These are phyloP conservation scores for Parastagonospora avenae DNA, from an alignment of 2,329 filamentous ascomycete species.

Conservation along the genomic window DNA sequence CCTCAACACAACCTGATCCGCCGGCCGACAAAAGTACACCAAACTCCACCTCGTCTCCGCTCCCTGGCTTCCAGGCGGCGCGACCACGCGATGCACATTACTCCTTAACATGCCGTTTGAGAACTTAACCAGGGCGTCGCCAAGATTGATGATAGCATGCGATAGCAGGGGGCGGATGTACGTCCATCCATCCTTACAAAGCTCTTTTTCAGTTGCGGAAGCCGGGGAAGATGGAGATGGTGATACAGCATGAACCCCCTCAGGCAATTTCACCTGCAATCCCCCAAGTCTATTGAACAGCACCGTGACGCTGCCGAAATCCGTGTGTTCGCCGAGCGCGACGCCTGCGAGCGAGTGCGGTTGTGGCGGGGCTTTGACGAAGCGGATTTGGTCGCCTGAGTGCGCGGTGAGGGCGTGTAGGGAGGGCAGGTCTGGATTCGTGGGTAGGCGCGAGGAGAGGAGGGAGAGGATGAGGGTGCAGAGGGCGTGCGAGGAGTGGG, in stretches of 20 bases:
- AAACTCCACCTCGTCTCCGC: slow-evolving; percentile 53
- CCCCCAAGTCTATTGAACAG: slow-evolving; percentile 63
- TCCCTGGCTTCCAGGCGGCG: slow-evolving; percentile 54
- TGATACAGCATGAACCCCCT: slow-evolving; percentile 18
- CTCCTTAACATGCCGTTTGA: slow-evolving; percentile 48
- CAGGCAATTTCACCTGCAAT: slow-evolving; percentile 57
- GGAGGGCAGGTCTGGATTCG: slow-evolving; percentile 33
- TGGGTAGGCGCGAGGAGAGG: slow-evolving; percentile 52
- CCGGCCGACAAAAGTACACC: slow-evolving; percentile 61
- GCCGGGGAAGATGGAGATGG: not conserved
- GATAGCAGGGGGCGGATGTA: slow-evolving; percentile 59
- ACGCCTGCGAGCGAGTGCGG: slow-evolving; percentile 49
- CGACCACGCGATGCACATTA: slow-evolving; percentile 57
- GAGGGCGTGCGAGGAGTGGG: slow-evolving; percentile 52
- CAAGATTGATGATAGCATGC: slow-evolving; percentile 56
- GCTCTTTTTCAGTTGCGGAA: slow-evolving; percentile 9
- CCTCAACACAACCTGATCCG: slow-evolving; percentile 33
- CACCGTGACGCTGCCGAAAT: slow-evolving; percentile 62
- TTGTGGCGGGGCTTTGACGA: slow-evolving; percentile 57
- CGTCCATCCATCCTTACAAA: slow-evolving; percentile 50
- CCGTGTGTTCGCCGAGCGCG: slow-evolving; percentile 60
- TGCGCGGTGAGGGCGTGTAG: slow-evolving; percentile 51
- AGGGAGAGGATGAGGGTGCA: slow-evolving; percentile 52
- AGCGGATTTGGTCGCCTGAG: slow-evolving; percentile 61
- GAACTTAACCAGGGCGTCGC: slow-evolving; percentile 55